These are phyloP conservation scores for Ettlia oleoabundans DNA, from an alignment of 139 green algal genomes.

Conservation along the genomic window DNA sequence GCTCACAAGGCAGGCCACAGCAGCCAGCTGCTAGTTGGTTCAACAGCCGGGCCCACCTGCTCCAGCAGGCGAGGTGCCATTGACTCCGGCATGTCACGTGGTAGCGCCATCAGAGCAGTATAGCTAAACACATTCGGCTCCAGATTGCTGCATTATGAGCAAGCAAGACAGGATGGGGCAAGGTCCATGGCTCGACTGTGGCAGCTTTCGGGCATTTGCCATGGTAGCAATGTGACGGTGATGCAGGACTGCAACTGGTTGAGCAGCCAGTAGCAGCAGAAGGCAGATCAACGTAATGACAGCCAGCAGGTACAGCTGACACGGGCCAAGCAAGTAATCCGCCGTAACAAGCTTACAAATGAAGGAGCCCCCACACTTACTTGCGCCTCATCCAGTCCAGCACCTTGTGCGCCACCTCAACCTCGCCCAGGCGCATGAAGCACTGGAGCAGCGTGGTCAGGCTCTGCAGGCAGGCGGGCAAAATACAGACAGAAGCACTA, in stretches of 20 bases:
- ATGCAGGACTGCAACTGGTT: not conserved
- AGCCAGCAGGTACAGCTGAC: not conserved
- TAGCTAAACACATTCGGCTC: slow-evolving; percentile 17
- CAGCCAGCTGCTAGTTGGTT: not conserved
- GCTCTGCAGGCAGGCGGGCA: slow-evolving; percentile 8
- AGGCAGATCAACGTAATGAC: not conserved
- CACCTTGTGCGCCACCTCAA: slow-evolving; percentile 27
- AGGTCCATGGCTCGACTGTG: not conserved
- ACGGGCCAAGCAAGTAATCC: not conserved
- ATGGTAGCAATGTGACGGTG: too few relatives aligned
- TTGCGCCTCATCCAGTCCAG: slow-evolving; percentile 43
- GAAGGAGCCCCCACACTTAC: not conserved
- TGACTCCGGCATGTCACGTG: not conserved
- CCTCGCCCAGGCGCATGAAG: slow-evolving; percentile 41
- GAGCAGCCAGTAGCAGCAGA: not conserved
- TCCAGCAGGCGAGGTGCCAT: not conserved
- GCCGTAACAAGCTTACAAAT: not conserved
- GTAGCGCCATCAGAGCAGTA: slow-evolving; percentile 38
- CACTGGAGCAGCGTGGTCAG: slow-evolving; percentile 44
- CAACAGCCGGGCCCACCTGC: not conserved
- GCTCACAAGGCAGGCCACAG: not conserved
- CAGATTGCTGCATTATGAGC: slow-evolving; percentile 9
- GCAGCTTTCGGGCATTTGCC: too few relatives aligned
- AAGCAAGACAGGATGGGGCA: not conserved
- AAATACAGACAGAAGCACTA: not conserved